phyloP scores from a whole-genome alignment of 2,329 filamentous ascomycete species.

The Fusarium pseudonygamai region DNA sequence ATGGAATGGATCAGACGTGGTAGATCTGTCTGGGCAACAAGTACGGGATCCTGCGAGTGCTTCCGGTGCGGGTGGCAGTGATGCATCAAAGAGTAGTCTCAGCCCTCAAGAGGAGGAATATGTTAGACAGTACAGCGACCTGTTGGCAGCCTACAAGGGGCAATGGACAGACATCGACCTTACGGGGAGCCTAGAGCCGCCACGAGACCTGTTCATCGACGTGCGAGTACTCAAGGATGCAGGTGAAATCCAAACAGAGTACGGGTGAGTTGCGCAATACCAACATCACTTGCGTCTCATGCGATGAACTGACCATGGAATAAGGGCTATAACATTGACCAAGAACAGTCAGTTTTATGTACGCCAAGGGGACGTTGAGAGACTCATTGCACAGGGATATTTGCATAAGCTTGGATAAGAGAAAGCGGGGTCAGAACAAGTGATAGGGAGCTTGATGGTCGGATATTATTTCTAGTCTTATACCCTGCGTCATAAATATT shows the following conservation, averaged over 20 bases:
- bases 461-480: constrained; percentile 20
- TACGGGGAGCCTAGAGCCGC: constrained; percentile 91
- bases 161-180: constrained; percentile 98
- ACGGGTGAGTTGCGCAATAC: constrained; percentile 73
- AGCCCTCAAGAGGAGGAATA: constrained; percentile 98
- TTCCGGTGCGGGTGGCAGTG: constrained; percentile 42
- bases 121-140: constrained; percentile 87
- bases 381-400: constrained; percentile 93
- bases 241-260: constrained; percentile 98
- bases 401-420: constrained; percentile 85
- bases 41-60: constrained; percentile 51
- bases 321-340: constrained; percentile 90
- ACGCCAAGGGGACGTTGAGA: constrained; percentile 92
- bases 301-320: constrained; percentile 33
- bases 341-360: constrained; percentile 99
- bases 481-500: constrained; percentile 19
- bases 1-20: constrained; percentile 87
- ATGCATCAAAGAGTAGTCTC: constrained; percentile 75
- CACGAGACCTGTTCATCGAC: constrained; percentile 96
- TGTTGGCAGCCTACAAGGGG: constrained; percentile 95
- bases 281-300: not conserved
- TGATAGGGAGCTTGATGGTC: not conserved
- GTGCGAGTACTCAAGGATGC: constrained; percentile 96
- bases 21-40: constrained; percentile 73
- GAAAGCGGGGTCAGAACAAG: not conserved